Evolutionary conservation across 2,329 filamentous ascomycete species (phyloP), one percentile per base, ranked within the genome.

Genomic region (Curvularia sp.): DNA sequence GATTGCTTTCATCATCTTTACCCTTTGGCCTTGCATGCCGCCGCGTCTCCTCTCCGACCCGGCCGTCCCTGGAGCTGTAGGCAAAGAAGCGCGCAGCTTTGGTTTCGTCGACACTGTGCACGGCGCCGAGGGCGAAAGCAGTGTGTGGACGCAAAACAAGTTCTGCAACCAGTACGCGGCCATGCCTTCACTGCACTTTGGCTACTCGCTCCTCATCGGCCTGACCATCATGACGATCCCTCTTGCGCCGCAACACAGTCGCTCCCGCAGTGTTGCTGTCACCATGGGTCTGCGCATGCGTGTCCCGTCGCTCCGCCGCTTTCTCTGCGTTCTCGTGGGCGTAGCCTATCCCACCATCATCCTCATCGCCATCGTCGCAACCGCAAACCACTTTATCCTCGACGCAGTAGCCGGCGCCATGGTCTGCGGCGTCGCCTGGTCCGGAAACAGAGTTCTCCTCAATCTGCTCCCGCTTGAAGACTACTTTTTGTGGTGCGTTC

Each of bases 91-190:
- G 1, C 85, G 87, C 71, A 84, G 82, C 63, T 86, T 80, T 71
- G 83, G 83, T 7, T 86, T 87, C 66, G 80, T 86, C 10, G 84
- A 87, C 64, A 87, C 84, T 0, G 84, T 87, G 13, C 84, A 86
- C 70, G 82, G 83, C 10, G 74, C 75, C 13, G 79, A 80, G 25
- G 86, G 86, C 43, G 84, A 87, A 62, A 86, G 86, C 70, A 89
- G 86, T 63, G 86, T 91, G 0, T 91, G 88, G 88, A 90, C 88
- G 0, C 84, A 87, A 48, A 91, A 91, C 76, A 84, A 82, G 60
- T 91, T 91, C 74, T 91, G 88, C 76, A 91, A 91, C 72, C 89
- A 91, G 76, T 91, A 91, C 74, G 88, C 87, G 83, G 89, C 89
- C 7, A 92, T 92, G 89, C 89, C 89, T 1, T 89, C 87, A 0